Conservation (phyloP, 257 asterid genomes). For the Capsicum chinense region DNA sequence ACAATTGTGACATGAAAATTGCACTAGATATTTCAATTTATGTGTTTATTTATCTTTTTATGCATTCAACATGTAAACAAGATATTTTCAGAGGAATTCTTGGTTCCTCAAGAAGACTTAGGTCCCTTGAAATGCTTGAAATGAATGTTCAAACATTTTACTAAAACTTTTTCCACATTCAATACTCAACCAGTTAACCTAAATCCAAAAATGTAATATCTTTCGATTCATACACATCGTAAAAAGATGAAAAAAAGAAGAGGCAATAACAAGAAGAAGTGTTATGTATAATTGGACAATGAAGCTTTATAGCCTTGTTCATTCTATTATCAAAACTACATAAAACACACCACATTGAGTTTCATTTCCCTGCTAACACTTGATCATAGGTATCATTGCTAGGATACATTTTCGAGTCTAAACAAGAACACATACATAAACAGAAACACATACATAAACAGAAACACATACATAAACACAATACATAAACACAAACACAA, state of each 20-base stretch:
- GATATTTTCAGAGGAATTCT: constrained; percentile 11
- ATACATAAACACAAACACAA: too few species aligned
- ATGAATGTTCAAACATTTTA: not conserved
- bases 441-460: too few species aligned
- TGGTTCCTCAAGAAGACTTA: constrained; percentile 1
- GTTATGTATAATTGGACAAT: not conserved
- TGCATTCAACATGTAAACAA: constrained; percentile 18
- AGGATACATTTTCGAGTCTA: not conserved
- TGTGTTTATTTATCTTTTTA: not conserved
- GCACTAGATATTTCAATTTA: not conserved
- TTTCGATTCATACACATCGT: not conserved
- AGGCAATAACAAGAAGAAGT: not conserved
- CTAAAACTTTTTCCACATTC: not conserved
- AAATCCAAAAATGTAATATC: not conserved
- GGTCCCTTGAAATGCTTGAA: not conserved
- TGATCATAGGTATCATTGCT: not conserved
- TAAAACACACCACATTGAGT: not conserved
- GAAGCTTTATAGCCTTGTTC: not conserved
- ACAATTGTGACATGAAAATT: constrained; percentile 1
- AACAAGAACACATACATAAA: not conserved
- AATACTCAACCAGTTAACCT: not conserved
- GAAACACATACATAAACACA: too few species aligned
- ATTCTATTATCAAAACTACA: not conserved
- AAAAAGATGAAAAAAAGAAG: too few species aligned
- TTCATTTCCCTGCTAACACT: not conserved